phyloP scores from a whole-genome alignment of 306 rosid species.

The Casuarina cunninghamiana region DNA sequence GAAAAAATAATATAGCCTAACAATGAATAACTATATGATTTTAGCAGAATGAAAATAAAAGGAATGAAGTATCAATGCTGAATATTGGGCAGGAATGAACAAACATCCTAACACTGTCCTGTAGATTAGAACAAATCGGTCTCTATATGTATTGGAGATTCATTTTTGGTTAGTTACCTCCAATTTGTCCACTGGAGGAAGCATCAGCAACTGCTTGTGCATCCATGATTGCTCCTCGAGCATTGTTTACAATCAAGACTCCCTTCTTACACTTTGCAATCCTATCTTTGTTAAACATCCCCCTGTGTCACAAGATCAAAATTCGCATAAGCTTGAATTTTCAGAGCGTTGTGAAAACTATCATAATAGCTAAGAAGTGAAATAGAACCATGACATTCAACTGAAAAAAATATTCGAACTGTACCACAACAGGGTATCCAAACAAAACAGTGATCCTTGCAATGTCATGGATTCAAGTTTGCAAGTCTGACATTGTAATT shows the following conservation, averaged over 20 bases:
- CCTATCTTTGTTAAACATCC: constrained; percentile 69
- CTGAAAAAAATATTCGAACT: not conserved
- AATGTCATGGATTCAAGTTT: not conserved
- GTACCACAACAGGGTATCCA: not conserved
- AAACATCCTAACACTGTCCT: not conserved
- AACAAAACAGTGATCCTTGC: not conserved
- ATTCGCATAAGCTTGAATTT: constrained; percentile 2
- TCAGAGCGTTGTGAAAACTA: not conserved
- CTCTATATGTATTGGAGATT: constrained; percentile 7
- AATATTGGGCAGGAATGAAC: not conserved
- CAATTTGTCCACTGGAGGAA: constrained; percentile 83
- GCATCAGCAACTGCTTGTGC: constrained; percentile 88
- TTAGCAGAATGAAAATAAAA: not conserved
- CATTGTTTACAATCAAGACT: constrained; percentile 85
- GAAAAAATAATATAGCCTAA: not conserved
- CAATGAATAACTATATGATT: not conserved
- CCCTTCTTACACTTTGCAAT: constrained; percentile 88
- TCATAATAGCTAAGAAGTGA: not conserved
- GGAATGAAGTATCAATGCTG: not conserved
- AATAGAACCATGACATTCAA: not conserved
- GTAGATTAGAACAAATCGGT: not conserved
- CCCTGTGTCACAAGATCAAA: constrained; percentile 51
- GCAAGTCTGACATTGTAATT: not conserved
- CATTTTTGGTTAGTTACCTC: constrained; percentile 46
- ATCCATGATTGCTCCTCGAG: constrained; percentile 94